These are phyloP conservation scores for Cryptosporidium viatorum DNA, from an alignment of 169 alveolate genomes.

Conservation along the genomic window DNA sequence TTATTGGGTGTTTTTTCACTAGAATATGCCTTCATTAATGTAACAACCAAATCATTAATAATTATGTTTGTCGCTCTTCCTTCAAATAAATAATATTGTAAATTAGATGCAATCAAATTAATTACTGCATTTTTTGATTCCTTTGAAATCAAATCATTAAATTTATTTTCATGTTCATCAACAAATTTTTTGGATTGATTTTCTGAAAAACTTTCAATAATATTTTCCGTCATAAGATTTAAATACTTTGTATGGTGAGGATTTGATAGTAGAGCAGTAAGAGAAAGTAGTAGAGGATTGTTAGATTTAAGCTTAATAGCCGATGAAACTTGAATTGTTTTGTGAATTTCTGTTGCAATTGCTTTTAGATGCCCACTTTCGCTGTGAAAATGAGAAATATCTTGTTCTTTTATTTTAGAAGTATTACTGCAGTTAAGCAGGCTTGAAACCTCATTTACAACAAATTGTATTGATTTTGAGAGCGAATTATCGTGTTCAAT, in stretches of 20 bases:
- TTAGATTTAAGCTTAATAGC: constrained; percentile 20
- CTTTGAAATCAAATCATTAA: constrained; percentile 7
- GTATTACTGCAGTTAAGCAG: constrained; percentile 10
- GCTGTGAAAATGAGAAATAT: not conserved
- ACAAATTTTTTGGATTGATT: constrained; percentile 5
- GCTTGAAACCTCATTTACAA: constrained; percentile 59
- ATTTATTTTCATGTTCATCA: not conserved
- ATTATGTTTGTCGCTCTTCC: constrained; percentile 38
- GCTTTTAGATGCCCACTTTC: not conserved
- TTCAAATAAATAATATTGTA: constrained; percentile 55
- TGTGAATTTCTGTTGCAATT: constrained; percentile 10
- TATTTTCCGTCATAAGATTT: constrained; percentile 44
- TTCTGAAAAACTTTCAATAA: not conserved
- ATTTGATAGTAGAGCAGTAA: constrained; percentile 67
- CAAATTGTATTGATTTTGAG: constrained; percentile 50
- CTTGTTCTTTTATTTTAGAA: constrained; percentile 11
- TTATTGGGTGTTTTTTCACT: not conserved
- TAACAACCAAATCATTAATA: constrained; percentile 50
- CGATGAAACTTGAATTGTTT: constrained; percentile 55
- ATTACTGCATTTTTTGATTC: constrained; percentile 15
- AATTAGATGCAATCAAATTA: constrained; percentile 46
- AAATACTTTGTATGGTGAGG: constrained; percentile 60
- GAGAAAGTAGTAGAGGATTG: constrained; percentile 54
- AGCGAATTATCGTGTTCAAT: constrained; percentile 10
- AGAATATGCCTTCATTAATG: constrained; percentile 57